Base-by-base conservation (phyloP, 176 grass and related monocot species). In the Chloris gayana region DNA sequence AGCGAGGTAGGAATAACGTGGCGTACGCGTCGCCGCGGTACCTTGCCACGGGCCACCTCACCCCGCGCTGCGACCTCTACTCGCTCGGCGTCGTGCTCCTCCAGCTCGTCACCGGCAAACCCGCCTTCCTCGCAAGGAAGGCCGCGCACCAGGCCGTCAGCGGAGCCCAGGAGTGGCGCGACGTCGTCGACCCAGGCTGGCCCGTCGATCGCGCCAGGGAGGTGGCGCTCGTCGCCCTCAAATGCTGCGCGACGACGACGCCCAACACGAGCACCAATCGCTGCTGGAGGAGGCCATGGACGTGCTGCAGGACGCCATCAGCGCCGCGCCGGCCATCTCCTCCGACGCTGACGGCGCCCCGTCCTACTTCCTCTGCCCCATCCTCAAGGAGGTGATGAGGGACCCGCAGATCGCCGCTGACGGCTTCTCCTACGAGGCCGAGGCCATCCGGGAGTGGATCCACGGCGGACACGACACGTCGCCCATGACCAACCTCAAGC, bases 401-500 rank as follows among this genome's bases (percentile, higher is more conserved):
- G 94, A 97, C 72, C 94, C 94, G 45, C 87, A 83, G 57, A 90
- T 97, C 81, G 91, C 94, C 47, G 91, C 82, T 63, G 94, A 97
- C 80, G 94, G 94, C 26, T 97, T 94, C 85, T 88, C 94, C 6
- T 97, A 97, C 70, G 94, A 97, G 85, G 94, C 79, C 42, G 79
- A 88, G 69, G 91, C 91, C 33, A 92, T 97, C 61, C 26, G n/a
- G 35, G 91, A 82, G 79, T 97, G 94, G 94, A 59, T 94, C 0
- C 1, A 66, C 21, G 53, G 51, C 41, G 91, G 87, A 0, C 87
- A 75, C 24, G 79, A 88, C 62, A 97, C 91, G 27, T 97, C 94
- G 19, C 94, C 94, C 1, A 97, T 94, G 91, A 97, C 94, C 24
- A 97, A 97, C 86, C 87, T 97, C 2, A 92, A 82, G 72, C 89